Evolutionary conservation across 2,329 filamentous ascomycete genomes (phyloP), one percentile per base, ranked within the genome.

Genomic region (Pseudogymnoascus sp.): DNA sequence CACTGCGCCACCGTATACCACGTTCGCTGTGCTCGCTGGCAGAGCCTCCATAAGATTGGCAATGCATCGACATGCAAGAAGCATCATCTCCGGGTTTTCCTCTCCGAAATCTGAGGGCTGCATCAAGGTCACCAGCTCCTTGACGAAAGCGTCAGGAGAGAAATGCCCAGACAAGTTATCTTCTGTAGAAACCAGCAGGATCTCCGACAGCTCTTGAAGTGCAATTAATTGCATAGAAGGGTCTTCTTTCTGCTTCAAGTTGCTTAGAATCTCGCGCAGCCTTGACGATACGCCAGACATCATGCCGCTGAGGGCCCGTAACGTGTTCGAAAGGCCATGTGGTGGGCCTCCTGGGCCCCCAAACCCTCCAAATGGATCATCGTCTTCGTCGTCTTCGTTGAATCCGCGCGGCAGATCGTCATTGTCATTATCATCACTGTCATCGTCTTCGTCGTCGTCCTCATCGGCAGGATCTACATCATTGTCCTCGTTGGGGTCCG

Each of bases 31-130:
- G 63, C 93, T 93, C 35, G 91, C 88, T 17, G 94, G 92, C 31
- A 99, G 79, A 27, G 93, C 95, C 74, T 99, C 94, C 94, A 99
- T 99, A 62, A 99, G 76, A 73, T 99, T 97, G 64, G 94, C 94
- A 69, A 99, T 83, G 74, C 91, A 97, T 64, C 95, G 89, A 72
- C 94, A 99, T 17, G 94, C 93, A 64, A 97, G 81, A 10, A 99
- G 86, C 93, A 97, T 97, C 65, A 97, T 91, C 74, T 99, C 94
- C 0, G 92, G 90, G 68, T 96, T 97, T 73, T 95, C 92, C 69
- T 96, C 91, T 0, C 79, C 82, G 66, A 90, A 86, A 63, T 95
- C 91, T 71, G 90, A 91, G 2, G 91, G 89, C 69, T 95, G 89
- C 94, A 99, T 97, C 68, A 99, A 78, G 10, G 82, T 77, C 58